Evolutionary conservation across 2,329 filamentous ascomycete species (phyloP).

Genomic region (Pseudogymnoascus sp.): DNA sequence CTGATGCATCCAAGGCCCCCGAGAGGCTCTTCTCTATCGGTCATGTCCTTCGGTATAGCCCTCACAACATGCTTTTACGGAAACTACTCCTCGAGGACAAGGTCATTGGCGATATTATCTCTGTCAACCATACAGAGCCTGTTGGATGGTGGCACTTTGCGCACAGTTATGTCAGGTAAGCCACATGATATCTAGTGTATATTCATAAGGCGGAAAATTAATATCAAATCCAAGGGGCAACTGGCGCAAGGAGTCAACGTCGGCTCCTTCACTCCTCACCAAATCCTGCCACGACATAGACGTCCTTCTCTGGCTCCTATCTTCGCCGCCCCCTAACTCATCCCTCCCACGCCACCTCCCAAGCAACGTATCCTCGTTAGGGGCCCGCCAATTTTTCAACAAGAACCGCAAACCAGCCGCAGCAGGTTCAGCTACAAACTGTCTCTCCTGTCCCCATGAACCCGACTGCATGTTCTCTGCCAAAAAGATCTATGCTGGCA

Average conservation of each 20-base stretch:
- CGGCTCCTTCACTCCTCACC: constrained; percentile 77
- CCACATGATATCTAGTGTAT: background rate
- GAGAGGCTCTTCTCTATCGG: constrained; percentile 74
- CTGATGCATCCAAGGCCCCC: constrained; percentile 29
- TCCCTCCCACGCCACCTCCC: constrained; percentile 60
- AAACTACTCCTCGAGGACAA: constrained; percentile 68
- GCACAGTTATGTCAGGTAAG: constrained; percentile 72
- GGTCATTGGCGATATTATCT: constrained; percentile 76
- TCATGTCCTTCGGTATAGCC: constrained; percentile 88
- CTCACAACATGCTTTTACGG: constrained; percentile 80
- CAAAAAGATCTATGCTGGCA: constrained; percentile 70
- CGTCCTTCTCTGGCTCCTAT: constrained; percentile 83
- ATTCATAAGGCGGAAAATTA: background rate
- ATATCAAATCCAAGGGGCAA: constrained; percentile 57
- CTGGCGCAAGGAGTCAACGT: constrained; percentile 74
- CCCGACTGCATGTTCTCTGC: constrained; percentile 76
- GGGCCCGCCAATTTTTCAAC: constrained; percentile 71
- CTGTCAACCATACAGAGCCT: constrained; percentile 85
- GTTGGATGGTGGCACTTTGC: constrained; percentile 96
- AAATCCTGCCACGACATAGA: constrained; percentile 98
- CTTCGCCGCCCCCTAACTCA: constrained; percentile 44
- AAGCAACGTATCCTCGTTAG: constrained; percentile 65
- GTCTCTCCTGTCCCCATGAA: constrained; percentile 70
- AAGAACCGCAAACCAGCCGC: constrained; percentile 65
- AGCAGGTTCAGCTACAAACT: constrained; percentile 78